These are phyloP conservation scores for Turnera subulata DNA, from an alignment of 345 rosid genomes.

Conservation along the genomic window DNA sequence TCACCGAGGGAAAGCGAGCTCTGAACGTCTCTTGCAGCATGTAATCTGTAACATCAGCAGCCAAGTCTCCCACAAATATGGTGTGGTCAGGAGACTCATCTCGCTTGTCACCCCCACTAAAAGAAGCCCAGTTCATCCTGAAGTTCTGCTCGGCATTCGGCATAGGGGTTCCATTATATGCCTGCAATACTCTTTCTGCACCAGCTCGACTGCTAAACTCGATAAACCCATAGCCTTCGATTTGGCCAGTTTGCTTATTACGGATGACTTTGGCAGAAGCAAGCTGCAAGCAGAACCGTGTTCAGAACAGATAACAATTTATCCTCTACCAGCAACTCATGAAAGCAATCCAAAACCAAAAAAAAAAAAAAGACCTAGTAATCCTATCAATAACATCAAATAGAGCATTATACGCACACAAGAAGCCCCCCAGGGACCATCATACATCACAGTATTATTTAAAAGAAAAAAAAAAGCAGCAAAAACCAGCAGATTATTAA, in stretches of 20 bases:
- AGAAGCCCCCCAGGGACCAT: too few relatives aligned
- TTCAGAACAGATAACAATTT: too few relatives aligned
- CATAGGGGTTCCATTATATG: slow-evolving; percentile 62
- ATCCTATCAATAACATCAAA: too few relatives aligned
- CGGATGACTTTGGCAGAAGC: slow-evolving; percentile 67
- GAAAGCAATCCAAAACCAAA: neutral
- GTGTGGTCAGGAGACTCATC: slow-evolving; percentile 74
- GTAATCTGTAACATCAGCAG: slow-evolving; percentile 90
- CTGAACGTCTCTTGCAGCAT: slow-evolving; percentile 79
- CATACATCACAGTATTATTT: too few relatives aligned
- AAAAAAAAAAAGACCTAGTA: too few relatives aligned
- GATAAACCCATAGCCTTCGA: slow-evolving; percentile 81
- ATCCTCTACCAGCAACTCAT: neutral
- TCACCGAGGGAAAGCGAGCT: slow-evolving; percentile 59
- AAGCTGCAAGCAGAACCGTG: slow-evolving; percentile 43
- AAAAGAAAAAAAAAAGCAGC: too few relatives aligned
- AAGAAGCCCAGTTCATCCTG: slow-evolving; percentile 82
- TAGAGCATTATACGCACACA: too few relatives aligned
- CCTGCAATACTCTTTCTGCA: slow-evolving; percentile 76
- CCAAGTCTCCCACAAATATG: slow-evolving; percentile 89
- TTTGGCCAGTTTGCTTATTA: slow-evolving; percentile 64
- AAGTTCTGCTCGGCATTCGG: slow-evolving; percentile 70
- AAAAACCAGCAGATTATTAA: neutral
- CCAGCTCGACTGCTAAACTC: slow-evolving; percentile 65
- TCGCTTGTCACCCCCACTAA: slow-evolving; percentile 71